phyloP scores from a whole-genome alignment of 2,329 filamentous ascomycete species.

The Didymella glomerata region DNA sequence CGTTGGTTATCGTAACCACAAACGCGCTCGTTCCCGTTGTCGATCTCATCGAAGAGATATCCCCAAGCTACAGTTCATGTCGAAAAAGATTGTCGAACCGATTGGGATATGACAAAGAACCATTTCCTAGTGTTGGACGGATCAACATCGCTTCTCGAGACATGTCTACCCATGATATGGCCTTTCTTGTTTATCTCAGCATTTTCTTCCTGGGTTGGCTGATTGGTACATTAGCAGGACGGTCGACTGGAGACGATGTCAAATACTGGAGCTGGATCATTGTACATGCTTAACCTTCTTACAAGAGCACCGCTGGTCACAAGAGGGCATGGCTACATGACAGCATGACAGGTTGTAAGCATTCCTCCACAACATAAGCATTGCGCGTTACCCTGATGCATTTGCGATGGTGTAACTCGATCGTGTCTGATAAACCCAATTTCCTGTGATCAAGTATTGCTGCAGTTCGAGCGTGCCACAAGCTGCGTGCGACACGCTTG shows the following conservation, averaged over 20 bases:
- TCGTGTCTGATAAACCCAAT: no score
- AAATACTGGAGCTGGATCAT: slow-evolving; percentile 31
- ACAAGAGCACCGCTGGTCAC: slow-evolving; percentile 26
- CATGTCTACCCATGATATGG: slow-evolving; percentile 33
- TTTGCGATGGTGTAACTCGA: no score
- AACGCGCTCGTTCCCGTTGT: slow-evolving; percentile 37
- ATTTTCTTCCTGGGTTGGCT: slow-evolving; percentile 29
- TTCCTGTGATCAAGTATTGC: background rate
- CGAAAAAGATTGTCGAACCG: slow-evolving; percentile 39
- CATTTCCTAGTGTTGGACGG: slow-evolving; percentile 38
- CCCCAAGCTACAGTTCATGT: slow-evolving; percentile 43
- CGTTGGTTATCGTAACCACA: slow-evolving; percentile 43
- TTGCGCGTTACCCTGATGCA: background rate
- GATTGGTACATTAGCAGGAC: slow-evolving; percentile 28
- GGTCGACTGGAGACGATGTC: slow-evolving; percentile 24
- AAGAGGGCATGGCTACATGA: slow-evolving; percentile 29
- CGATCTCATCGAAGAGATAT: slow-evolving; percentile 48
- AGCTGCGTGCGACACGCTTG: background rate
- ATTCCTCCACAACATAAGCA: slow-evolving; percentile 24
- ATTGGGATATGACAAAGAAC: slow-evolving; percentile 44
- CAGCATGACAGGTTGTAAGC: slow-evolving; percentile 23
- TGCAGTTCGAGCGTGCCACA: background rate
- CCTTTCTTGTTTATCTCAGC: slow-evolving; percentile 46
- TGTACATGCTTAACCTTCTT: slow-evolving; percentile 36
- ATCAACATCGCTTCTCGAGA: slow-evolving; percentile 38